phyloP scores from a whole-genome alignment of 1,284 basidiomycete genomes.

The Polyporus tsugae region DNA sequence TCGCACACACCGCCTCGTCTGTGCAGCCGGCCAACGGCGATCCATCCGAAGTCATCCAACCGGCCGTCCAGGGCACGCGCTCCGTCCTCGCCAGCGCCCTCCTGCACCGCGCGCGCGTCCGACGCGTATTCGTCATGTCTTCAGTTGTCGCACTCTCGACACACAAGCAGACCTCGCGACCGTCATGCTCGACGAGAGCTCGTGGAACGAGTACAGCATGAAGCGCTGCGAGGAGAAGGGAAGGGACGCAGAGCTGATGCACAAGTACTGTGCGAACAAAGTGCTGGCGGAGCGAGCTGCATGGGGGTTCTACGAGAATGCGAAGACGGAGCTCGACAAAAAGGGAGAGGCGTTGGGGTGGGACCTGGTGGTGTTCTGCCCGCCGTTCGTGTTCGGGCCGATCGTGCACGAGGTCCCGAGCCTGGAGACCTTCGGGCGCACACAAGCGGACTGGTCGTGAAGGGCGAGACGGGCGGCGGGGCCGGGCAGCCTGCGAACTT shows the following conservation, averaged over 20 bases:
- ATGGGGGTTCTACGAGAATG: constrained; percentile 58
- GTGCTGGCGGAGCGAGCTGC: constrained; percentile 71
- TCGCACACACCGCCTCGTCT: constrained; percentile 56
- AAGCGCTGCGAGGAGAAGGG: constrained; percentile 59
- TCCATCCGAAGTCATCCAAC: constrained; percentile 45
- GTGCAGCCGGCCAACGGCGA: constrained; percentile 44
- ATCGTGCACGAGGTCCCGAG: constrained; percentile 52
- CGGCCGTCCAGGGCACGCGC: constrained; percentile 41
- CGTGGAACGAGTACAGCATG: constrained; percentile 72
- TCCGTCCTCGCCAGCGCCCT: constrained; percentile 35
- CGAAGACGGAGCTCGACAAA: constrained; percentile 53
- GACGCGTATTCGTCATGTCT: constrained; percentile 72
- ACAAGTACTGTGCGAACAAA: constrained; percentile 69
- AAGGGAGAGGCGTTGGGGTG: constrained; percentile 46
- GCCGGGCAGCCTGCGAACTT: too few species aligned
- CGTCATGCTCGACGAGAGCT: constrained; percentile 48
- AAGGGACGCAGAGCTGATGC: constrained; percentile 46
- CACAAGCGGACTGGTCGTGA: constrained; percentile 55
- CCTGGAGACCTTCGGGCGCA: constrained; percentile 46
- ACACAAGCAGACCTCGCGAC: constrained; percentile 38
- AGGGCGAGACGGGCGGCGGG: too few species aligned
- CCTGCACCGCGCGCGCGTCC: constrained; percentile 51
- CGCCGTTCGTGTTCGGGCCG: constrained; percentile 59
- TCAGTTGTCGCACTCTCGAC: constrained; percentile 52
- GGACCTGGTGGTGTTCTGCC: constrained; percentile 63